phyloP scores from a whole-genome alignment of 371 early-diverging fungal species.

The Batkoa obscura region DNA sequence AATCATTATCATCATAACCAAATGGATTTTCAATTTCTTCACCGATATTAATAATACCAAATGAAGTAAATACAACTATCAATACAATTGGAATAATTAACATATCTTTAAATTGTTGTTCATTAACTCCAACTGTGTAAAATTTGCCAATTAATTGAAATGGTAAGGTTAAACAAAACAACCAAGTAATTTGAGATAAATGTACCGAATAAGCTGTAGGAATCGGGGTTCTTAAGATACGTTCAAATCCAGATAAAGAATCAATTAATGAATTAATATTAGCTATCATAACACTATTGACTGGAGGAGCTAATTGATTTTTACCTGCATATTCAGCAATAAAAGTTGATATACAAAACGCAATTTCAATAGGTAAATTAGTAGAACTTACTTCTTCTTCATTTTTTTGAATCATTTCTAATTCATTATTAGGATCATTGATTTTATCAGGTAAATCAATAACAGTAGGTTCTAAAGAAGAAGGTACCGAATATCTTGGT shows the following conservation, averaged over 20 bases:
- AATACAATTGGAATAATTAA: constrained; percentile 35
- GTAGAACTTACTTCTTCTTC: constrained; percentile 9
- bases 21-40: constrained; percentile 43
- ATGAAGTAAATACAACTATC: constrained; percentile 39
- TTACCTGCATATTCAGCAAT: constrained; percentile 12
- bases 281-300: constrained; percentile 14
- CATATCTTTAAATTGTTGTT: constrained; percentile 18
- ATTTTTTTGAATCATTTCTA: neutral
- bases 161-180: constrained; percentile 47
- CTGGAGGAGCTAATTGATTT: constrained; percentile 12
- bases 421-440: constrained; percentile 9
- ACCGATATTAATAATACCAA: constrained; percentile 52
- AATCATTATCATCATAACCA: constrained; percentile 16
- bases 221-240: constrained; percentile 59
- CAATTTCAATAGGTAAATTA: constrained; percentile 24
- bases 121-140: constrained; percentile 25
- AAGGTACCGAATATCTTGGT: constrained; percentile 5
- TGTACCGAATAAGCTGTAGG: constrained; percentile 68
- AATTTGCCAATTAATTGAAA: constrained; percentile 36
- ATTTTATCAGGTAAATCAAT: constrained; percentile 8
- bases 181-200: constrained; percentile 39
- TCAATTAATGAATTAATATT: constrained; percentile 18
- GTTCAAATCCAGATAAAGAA: constrained; percentile 37
- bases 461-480: constrained; percentile 3
- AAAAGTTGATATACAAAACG: constrained; percentile 18